These are phyloP conservation scores for Phytophthora palmivora DNA, from an alignment of 352 stramenopile species.

Conservation along the genomic window DNA sequence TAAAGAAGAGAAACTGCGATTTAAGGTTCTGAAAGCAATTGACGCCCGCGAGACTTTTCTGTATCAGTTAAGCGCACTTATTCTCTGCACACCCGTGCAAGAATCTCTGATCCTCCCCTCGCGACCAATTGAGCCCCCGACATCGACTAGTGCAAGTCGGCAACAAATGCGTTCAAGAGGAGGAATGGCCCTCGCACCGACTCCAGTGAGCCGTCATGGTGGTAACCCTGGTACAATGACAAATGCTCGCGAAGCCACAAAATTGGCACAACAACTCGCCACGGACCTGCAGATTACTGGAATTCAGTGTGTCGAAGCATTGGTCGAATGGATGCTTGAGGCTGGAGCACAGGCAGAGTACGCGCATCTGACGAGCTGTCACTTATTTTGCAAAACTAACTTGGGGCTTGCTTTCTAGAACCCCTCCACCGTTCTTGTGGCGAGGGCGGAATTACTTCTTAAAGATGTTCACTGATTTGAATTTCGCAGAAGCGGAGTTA, in stretches of 20 bases:
- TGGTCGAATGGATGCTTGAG: slow-evolving; percentile 87
- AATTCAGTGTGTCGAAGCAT: slow-evolving; percentile 77
- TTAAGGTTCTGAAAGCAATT: slow-evolving; percentile 74
- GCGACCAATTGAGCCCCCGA: slow-evolving; percentile 38
- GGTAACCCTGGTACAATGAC: slow-evolving; percentile 50
- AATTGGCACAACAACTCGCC: slow-evolving; percentile 71
- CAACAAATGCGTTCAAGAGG: slow-evolving; percentile 54
- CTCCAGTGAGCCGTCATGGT: slow-evolving; percentile 25
- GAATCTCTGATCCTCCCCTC: slow-evolving; percentile 63
- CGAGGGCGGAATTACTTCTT: slow-evolving; percentile 78
- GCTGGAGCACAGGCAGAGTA: slow-evolving; percentile 73
- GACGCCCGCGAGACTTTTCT: slow-evolving; percentile 69
- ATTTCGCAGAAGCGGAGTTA: slow-evolving; percentile 69
- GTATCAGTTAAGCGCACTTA: slow-evolving; percentile 75
- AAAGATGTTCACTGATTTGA: slow-evolving; percentile 74
- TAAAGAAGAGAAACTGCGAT: slow-evolving; percentile 77
- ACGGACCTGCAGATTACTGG: slow-evolving; percentile 67
- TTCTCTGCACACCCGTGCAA: slow-evolving; percentile 72
- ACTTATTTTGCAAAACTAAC: slow-evolving; percentile 15
- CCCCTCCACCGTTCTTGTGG: slow-evolving; percentile 75
- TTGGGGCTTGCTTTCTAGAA: slow-evolving; percentile 33
- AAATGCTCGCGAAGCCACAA: slow-evolving; percentile 73
- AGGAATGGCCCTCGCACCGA: slow-evolving; percentile 48
- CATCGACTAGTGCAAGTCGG: slow-evolving; percentile 23
- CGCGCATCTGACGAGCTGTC: slow-evolving; percentile 16